Evolutionary conservation across 2,329 filamentous ascomycete genomes (phyloP), one percentile per base, ranked within the genome.

Genomic region (Colletotrichum karsti): DNA sequence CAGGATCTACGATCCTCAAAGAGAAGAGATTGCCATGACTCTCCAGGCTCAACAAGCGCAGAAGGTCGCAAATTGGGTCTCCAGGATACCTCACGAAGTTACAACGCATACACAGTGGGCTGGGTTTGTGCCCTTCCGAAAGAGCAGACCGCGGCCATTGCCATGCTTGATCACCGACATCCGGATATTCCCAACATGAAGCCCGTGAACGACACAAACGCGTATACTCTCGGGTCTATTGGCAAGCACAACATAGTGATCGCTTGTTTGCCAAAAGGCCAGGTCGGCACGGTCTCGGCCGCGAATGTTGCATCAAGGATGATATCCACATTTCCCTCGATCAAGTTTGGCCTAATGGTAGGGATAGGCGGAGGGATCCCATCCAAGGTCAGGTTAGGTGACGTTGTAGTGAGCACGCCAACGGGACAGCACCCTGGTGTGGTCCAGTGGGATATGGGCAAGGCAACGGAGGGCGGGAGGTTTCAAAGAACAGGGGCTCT

Each of bases 231-330:
- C 57, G 75, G 74, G 1, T 69, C 70, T 0, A 65, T 78, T 1
- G 69, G 72, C 1, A 9, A 59, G 0, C 75, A 78, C 35, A 75
- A 77, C 3, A 37, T 78, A 0, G 73, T 76, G 1, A 76, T 77
- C 1, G 70, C 72, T 2, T 74, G 70, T 2, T 65, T 77, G 1
- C 60, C 72, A 1, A 70, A 67, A 1, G 73, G 74, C 0, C 46
- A 62, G 0, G 70, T 67, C 7, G 74, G 75, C 0, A 72, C 39
- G 0, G 54, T 26, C 1, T 67, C 70, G 0, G 71, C 74, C 1
- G 61, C 72, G 0, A 71, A 22, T 0, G 30, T 59, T 1, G 44
- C 22, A 0, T 5, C 42, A 5, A 35, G 22, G 4, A 26, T 59
- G 56, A 7, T 37, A 1, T 18, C n/a, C 1, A 44, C 54, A 2